A percentile compares a stretch with the other conserved stretches of the same genome.
These are phyloP conservation scores for Alternaria panax DNA, from an alignment of 2,329 filamentous ascomycete species.

Conservation along the genomic window DNA sequence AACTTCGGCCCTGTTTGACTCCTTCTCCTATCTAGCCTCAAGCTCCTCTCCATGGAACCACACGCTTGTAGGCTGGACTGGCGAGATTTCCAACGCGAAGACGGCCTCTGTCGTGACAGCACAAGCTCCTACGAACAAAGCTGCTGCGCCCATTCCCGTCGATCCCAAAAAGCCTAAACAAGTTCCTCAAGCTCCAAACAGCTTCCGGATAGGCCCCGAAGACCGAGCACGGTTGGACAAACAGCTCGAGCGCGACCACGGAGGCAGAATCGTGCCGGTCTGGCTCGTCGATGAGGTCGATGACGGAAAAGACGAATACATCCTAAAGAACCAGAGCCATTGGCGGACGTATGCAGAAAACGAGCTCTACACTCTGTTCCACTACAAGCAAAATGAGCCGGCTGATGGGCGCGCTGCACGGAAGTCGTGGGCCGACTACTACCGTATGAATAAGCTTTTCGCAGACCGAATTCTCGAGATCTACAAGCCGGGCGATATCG, in stretches of 20 bases:
- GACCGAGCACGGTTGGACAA: slow-evolving; percentile 78
- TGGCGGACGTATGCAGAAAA: slow-evolving; percentile 93
- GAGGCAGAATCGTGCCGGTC: slow-evolving; percentile 82
- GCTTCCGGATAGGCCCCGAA: slow-evolving; percentile 72
- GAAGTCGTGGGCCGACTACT: slow-evolving; percentile 89
- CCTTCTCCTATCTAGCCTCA: slow-evolving; percentile 87
- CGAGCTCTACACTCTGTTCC: slow-evolving; percentile 89
- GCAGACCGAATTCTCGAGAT: slow-evolving; percentile 86
- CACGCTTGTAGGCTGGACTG: slow-evolving; percentile 92
- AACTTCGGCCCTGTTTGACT: slow-evolving; percentile 91
- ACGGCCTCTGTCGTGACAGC: slow-evolving; percentile 45
- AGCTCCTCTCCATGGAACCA: slow-evolving; percentile 86
- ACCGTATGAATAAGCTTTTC: slow-evolving; percentile 90
- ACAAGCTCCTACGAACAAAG: slow-evolving; percentile 69
- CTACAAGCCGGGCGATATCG: slow-evolving; percentile 91
- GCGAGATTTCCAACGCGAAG: slow-evolving; percentile 65
- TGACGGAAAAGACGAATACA: slow-evolving; percentile 70
- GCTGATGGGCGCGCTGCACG: slow-evolving; percentile 83
- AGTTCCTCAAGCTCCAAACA: slow-evolving; percentile 69
- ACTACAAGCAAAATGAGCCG: slow-evolving; percentile 94
- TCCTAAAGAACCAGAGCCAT: slow-evolving; percentile 79
- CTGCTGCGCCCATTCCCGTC: slow-evolving; percentile 80
- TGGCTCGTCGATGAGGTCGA: slow-evolving; percentile 85
- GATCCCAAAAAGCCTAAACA: slow-evolving; percentile 65
- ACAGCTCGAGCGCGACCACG: slow-evolving; percentile 74